Conservation (phyloP, 23 red algal species). For the Chondrus crispus region DNA sequence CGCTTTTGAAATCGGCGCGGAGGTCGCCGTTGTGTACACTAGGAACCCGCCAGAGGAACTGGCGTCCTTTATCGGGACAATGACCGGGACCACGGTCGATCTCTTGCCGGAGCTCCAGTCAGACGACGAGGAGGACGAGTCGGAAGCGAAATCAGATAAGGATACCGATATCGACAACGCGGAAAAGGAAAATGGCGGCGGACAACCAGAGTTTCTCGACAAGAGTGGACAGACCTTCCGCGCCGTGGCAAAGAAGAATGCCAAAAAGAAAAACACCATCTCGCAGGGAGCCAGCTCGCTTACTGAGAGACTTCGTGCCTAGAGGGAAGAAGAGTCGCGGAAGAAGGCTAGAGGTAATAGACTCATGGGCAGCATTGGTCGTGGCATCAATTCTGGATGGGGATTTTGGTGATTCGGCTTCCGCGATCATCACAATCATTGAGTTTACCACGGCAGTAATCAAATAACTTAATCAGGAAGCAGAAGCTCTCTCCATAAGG, state of each 20-base stretch:
- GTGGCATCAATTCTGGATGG: conserved; percentile 65
- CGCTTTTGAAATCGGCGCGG: conserved; percentile 76
- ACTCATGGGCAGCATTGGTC: conserved; percentile 66
- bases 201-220: conserved; percentile 38
- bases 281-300: conserved; percentile 54
- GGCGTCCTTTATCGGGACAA: conserved; percentile 35
- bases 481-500: no score
- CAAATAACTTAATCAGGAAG: no score
- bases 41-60: conserved; percentile 44
- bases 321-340: conserved; percentile 66
- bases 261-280: conserved; percentile 66
- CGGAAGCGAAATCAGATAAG: not conserved
- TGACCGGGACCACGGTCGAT: conserved; percentile 38
- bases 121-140: conserved; percentile 47
- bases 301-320: conserved; percentile 57
- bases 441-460: no score
- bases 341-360: conserved; percentile 62
- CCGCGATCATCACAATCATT: no score
- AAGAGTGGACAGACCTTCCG: conserved; percentile 24
- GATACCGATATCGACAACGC: not conserved
- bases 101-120: conserved; percentile 8
- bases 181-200: conserved; percentile 51
- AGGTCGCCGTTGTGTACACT: conserved; percentile 70
- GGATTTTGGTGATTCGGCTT: conserved; percentile 67
- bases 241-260: conserved; percentile 61